Evolutionary conservation across 805 yeast genomes (phyloP), one percentile per base, ranked within the genome.

Genomic region (Wickerhamomyces bovis): DNA sequence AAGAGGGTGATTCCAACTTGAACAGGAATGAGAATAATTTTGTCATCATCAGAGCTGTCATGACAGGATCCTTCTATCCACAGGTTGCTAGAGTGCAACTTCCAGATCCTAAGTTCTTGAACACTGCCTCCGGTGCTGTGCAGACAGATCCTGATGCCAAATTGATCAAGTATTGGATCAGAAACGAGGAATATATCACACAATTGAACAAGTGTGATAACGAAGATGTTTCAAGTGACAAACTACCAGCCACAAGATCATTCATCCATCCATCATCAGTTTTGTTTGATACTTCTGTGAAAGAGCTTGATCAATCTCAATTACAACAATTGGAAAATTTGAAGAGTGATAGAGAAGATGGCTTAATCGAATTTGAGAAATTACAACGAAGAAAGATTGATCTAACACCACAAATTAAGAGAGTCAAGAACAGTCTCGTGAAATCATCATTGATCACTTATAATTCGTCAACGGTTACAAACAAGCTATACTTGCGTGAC

Each of bases 201-300:
- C 41, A 42, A 19, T 39, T 51, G n/a, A 52, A 41, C 25, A 48
- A 23, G 1, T 52, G 47, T 9, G 45, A 50, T 0, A 41, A 47
- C 13, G 44, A 49, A 2, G 54, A 50, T 9, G 52, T 54, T 3
- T 52, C 57, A 2, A 46, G 54, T 15, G 54, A 60, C 10, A 53
- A 63, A 1, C 57, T 75, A 6, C 89, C 89, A 2, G 80, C 85
- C 0, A 70, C 77, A 0, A 69, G 97, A 42, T 89, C 90, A 0
- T 90, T 88, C 53, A 65, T 88, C 20, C 97, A 92, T 59, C 97
- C 98, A 2, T 80, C 94, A 0, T 89, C 97, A 0, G 72, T 85
- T 2, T 59, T 87, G 42, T 88, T 89, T 59, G 75, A 78, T 7
- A 67, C 67, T 0, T 71, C 72, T 42, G 58, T 67, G 44, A 54